These are phyloP conservation scores for Fusarium begoniae DNA, from an alignment of 2,329 filamentous ascomycete genomes.

Conservation along the genomic window DNA sequence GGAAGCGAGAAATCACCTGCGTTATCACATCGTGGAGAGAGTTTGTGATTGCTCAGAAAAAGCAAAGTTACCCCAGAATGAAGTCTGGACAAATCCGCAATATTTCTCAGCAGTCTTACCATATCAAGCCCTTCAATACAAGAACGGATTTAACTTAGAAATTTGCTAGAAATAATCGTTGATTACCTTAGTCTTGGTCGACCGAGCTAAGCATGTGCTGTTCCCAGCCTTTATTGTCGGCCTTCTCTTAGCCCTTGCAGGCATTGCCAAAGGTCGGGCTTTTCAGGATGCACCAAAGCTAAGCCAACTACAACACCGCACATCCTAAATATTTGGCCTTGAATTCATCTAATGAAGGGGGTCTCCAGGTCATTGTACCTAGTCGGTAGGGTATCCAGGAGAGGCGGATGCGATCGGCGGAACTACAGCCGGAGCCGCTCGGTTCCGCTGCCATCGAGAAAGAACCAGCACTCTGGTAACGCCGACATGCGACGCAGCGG, in stretches of 20 bases:
- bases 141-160: too few relatives aligned
- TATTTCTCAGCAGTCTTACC: too few relatives aligned
- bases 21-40: not conserved
- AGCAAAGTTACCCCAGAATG: not conserved
- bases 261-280: not conserved
- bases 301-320: fast-evolving
- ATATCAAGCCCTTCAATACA: fast-evolving
- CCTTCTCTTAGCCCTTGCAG: not conserved
- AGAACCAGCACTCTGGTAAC: not conserved
- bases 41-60: not conserved
- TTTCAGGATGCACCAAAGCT: too few relatives aligned
- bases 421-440: not conserved
- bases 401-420: not conserved
- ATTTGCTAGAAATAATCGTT: too few relatives aligned
- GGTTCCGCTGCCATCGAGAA: not conserved
- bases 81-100: not conserved
- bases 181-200: too few relatives aligned
- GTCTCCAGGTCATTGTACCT: too few relatives aligned
- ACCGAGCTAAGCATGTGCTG: not conserved
- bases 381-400: too few relatives aligned
- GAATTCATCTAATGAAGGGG: fast-evolving
- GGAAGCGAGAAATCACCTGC: not conserved
- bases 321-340: fast-evolving
- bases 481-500: not conserved
- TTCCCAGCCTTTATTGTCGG: not conserved